Evolutionary conservation across 2,329 filamentous ascomycete genomes (phyloP), one percentile per base, ranked within the genome.

Genomic region (Paraphaeosphaeria minitans): DNA sequence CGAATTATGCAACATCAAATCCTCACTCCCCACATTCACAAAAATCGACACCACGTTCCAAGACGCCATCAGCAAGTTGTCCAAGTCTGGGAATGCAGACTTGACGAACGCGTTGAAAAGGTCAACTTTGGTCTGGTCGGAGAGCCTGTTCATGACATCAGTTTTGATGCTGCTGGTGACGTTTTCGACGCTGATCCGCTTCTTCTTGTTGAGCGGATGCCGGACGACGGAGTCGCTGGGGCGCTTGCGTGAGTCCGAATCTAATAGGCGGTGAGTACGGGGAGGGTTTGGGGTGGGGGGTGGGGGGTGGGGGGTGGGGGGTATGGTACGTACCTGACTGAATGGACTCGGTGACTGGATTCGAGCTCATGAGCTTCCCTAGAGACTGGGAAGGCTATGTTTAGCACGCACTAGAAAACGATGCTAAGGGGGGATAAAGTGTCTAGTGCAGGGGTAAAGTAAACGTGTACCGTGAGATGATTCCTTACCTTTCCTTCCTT

Each of bases 11-110:
- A 75, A 62, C 10, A 67, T 69, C 0, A 64, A 58, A 22, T 69
- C 69, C 51, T 75, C 68, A 13, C 62, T 70, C 0, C 70, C 71
- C 1, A 66, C 57, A 19, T 66, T 59, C 19, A 62, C 57, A 51
- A 73, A 72, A n/a, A 75, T 60, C 0, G 66, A 67, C 3, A 74
- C 64, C 3, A 72, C 67, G 35, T 75, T 75, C 71, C 71, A 74
- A 0, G 67, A 62, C 14, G 72, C 71, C 48, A 65, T 67, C 61
- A 75, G 66, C 47, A 75, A 31, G 37, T 71, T 68, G 43, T 75
- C 68, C 52, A 74, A 72, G 39, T 67, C 66, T 1, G 73, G 71
- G 9, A 75, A 69, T 0, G 71, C 69, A 0, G 65, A 61, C 39
- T 65, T 66, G 29, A 66, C 48, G 9, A 75, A 61, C 2, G 55